Conservation (phyloP, 495 filamentous ascomycete genomes). For the Talaromyces wortmannii region DNA sequence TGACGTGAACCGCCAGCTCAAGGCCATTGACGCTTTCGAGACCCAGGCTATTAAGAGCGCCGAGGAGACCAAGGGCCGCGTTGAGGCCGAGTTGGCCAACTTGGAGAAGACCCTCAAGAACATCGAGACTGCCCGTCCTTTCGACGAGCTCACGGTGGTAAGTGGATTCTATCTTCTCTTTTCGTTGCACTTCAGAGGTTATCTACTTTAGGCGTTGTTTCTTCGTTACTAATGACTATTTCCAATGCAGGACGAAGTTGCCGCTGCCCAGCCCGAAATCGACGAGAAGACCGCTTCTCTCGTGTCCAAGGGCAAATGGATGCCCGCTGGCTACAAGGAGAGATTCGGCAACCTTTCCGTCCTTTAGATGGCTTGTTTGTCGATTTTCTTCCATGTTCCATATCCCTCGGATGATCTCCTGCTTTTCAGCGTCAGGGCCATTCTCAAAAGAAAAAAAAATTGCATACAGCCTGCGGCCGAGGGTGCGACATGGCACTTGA, state of each 20-base stretch:
- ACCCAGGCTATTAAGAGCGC: constrained; percentile 94
- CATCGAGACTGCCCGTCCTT: constrained; percentile 92
- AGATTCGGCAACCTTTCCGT: constrained; percentile 96
- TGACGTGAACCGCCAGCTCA: constrained; percentile 85
- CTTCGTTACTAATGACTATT: no score
- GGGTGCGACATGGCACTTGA: neutral
- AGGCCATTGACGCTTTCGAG: constrained; percentile 97
- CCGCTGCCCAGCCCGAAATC: constrained; percentile 85
- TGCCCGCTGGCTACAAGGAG: constrained; percentile 98
- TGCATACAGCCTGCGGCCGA: neutral
- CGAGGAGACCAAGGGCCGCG: constrained; percentile 87
- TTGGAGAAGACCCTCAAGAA: constrained; percentile 91
- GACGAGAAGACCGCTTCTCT: constrained; percentile 88
- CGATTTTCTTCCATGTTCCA: neutral
- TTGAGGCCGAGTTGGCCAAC: constrained; percentile 87
- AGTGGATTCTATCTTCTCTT: constrained; percentile 31
- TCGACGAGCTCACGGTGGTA: constrained; percentile 97
- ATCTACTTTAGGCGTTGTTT: neutral
- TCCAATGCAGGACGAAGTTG: constrained; percentile 76
- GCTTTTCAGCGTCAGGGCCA: neutral
- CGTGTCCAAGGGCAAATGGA: constrained; percentile 95
- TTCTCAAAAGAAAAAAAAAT: neutral
- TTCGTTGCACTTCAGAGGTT: neutral
- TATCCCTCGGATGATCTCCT: neutral
- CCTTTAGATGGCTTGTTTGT: constrained; percentile 51